phyloP scores from a whole-genome alignment of 1,284 basidiomycete species.

The Chalciporus piperatoides region DNA sequence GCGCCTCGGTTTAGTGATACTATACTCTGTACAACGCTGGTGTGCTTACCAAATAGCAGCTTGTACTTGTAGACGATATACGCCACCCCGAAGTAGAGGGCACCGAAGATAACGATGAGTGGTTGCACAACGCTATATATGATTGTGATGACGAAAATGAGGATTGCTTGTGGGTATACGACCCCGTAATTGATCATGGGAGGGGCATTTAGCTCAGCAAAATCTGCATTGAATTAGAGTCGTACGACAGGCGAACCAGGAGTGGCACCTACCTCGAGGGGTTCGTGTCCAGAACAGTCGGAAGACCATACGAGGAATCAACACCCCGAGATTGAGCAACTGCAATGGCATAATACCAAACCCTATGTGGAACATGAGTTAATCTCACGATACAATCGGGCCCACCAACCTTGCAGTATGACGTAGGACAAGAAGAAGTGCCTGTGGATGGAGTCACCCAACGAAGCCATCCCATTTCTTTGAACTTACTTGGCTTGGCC shows the following conservation, averaged over 20 bases:
- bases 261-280: conserved; percentile 64
- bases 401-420: conserved; percentile 75
- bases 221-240: conserved; percentile 51
- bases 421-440: conserved; percentile 97
- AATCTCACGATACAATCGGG: background rate
- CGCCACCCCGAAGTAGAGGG: conserved; percentile 90
- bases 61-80: conserved; percentile 99
- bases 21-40: background rate
- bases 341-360: conserved; percentile 95
- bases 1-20: background rate
- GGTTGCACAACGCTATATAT: conserved; percentile 96
- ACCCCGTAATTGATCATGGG: conserved; percentile 94
- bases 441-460: conserved; percentile 38
- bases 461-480: background rate
- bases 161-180: conserved; percentile 91
- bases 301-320: conserved; percentile 72
- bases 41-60: conserved; percentile 79
- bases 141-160: conserved; percentile 93
- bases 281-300: conserved; percentile 76
- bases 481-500: conserved; percentile 58
- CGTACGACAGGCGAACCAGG: background rate
- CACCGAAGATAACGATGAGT: conserved; percentile 90
- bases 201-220: conserved; percentile 94
- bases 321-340: conserved; percentile 82
- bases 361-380: conserved; percentile 41